Base-by-base conservation (phyloP, 2,329 filamentous ascomycete genomes). In the Acephala macrosclerotiorum region DNA sequence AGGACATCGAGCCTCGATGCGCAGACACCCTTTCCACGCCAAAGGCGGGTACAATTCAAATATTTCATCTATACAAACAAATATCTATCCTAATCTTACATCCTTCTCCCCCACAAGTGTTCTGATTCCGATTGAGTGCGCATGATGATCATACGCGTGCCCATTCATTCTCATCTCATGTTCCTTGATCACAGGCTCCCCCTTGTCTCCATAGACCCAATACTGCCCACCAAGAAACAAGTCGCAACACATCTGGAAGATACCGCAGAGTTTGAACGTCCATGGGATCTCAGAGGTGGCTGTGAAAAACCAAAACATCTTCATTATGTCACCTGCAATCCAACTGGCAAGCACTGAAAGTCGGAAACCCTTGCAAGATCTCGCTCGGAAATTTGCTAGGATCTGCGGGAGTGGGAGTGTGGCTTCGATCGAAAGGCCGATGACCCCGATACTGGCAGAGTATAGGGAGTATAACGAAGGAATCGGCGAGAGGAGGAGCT, bases 241-340 rank as follows among this genome's bases (percentile, higher is more conserved):
- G 80, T 96, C 92, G 79, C 93, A 95, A 25, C 81, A 82, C 22
- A 91, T 91, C 82, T 96, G 92, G 79, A 96, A 94, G 63, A 93
- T 83, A 70, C 91, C 93, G 75, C 92, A 95, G 22, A 93, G 79
- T 81, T 95, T 95, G 79, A 96, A 96, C 1, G 91, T 88, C 84
- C 85, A 85, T 0, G 92, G 92, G 36, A 96, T 92, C 73, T 85
- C 82, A 3, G 87, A 87, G 1, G 84, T 86, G 0, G 90, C 86
- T 1, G 89, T 91, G 67, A 94, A 91, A 81, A 95, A 96, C 88
- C 88, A 91, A 74, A 93, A 91, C 85, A 95, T 91, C 84, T 96
- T 96, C 89, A 96, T 93, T 9, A 86, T 83, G 78, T 96, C 92
- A 67, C 92, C 92, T 2, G 90, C 80, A 61, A 96, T 81, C 92